phyloP scores from a whole-genome alignment of 805 yeast genomes.

The Wickerhamomyces kurtzmanii region DNA sequence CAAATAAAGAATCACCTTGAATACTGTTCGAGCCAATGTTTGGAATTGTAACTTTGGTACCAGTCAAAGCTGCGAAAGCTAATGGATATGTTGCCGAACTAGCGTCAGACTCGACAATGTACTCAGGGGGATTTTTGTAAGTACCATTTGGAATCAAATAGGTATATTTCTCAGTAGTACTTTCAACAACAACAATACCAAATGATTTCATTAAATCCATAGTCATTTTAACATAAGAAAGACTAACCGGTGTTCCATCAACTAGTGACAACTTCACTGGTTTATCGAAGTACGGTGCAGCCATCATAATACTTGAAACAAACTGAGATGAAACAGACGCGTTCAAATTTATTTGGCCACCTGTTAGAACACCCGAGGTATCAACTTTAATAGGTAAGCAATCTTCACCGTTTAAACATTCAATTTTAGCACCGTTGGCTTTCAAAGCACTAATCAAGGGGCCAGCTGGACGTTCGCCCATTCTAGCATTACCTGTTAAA shows the following conservation, averaged over 20 bases:
- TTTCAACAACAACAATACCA: constrained; percentile 68
- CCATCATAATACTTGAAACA: constrained; percentile 91
- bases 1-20: constrained; percentile 97
- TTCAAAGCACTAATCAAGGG: constrained; percentile 89
- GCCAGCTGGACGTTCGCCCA: constrained; percentile 97
- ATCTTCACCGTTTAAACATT: constrained; percentile 67
- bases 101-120: constrained; percentile 93
- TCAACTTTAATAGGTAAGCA: constrained; percentile 72
- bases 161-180: constrained; percentile 67
- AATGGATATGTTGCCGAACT: constrained; percentile 96
- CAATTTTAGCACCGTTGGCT: constrained; percentile 66
- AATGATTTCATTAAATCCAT: constrained; percentile 89
- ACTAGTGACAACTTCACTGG: constrained; percentile 84
- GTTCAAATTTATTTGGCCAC: constrained; percentile 88
- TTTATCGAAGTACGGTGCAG: constrained; percentile 89
- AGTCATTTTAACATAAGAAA: constrained; percentile 94
- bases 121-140: constrained; percentile 73
- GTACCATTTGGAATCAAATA: constrained; percentile 83
- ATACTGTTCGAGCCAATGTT: constrained; percentile 86
- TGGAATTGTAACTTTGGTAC: constrained; percentile 86
- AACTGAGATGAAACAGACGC: constrained; percentile 97
- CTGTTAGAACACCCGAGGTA: constrained; percentile 65
- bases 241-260: constrained; percentile 97
- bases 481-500: constrained; percentile 89
- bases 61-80: constrained; percentile 95